phyloP scores from a whole-genome alignment of 2,329 filamentous ascomycete genomes.

The Trichophyton verrucosum region DNA sequence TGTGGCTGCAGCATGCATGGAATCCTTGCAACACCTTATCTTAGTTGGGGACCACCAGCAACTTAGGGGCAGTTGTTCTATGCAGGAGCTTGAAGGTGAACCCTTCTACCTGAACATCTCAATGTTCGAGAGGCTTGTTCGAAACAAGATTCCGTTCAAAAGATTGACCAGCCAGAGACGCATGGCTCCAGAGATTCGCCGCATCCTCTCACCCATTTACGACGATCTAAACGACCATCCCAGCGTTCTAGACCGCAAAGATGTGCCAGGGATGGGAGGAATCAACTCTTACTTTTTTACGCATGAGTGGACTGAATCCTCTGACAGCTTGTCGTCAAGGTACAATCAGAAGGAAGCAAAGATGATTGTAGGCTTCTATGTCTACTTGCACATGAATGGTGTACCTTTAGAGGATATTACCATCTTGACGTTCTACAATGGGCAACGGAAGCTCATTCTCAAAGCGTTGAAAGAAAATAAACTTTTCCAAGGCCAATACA shows the following conservation, averaged over 20 bases:
- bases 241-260: conserved; percentile 42
- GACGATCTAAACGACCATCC: conserved; percentile 45
- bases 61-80: conserved; percentile 54
- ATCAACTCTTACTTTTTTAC: conserved; percentile 50
- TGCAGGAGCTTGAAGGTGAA: conserved; percentile 44
- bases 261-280: conserved; percentile 51
- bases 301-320: conserved; percentile 53
- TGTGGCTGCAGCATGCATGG: conserved; percentile 47
- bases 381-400: conserved; percentile 60
- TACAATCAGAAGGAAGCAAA: conserved; percentile 59
- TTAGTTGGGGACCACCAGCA: conserved; percentile 73
- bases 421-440: conserved; percentile 77
- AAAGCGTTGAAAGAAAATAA: conserved; percentile 31
- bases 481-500: conserved; percentile 33
- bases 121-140: conserved; percentile 67
- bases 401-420: conserved; percentile 53
- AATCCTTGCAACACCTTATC: conserved; percentile 52
- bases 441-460: conserved; percentile 57
- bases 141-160: conserved; percentile 49
- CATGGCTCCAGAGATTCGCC: conserved; percentile 58
- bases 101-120: conserved; percentile 61
- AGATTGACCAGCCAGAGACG: conserved; percentile 57
- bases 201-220: conserved; percentile 52
- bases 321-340: conserved; percentile 52
- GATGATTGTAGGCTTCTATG: conserved; percentile 62